Percentiles rank a stretch among this genome's conserved stretches.
These are phyloP conservation scores for Phylloporus scabripes DNA, from an alignment of 768 basidiomycete genomes.

Conservation along the genomic window DNA sequence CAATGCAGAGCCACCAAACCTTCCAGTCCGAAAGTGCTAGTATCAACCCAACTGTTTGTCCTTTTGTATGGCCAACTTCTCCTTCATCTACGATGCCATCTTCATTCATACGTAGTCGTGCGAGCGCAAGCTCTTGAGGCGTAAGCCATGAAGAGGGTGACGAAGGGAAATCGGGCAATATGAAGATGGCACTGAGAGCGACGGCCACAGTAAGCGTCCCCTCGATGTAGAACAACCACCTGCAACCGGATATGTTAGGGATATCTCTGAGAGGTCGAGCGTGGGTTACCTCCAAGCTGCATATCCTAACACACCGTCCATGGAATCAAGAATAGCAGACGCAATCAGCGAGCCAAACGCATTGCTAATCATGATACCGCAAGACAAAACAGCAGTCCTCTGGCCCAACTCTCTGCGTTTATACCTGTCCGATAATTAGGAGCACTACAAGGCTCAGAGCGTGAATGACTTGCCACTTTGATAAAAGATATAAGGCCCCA, in stretches of 20 bases:
- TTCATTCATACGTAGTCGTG: constrained; percentile 56
- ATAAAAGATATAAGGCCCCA: constrained; percentile 43
- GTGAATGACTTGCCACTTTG: constrained; percentile 31
- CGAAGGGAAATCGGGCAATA: constrained; percentile 72
- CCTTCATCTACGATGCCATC: constrained; percentile 53
- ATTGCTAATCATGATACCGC: constrained; percentile 73
- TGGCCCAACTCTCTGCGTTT: constrained; percentile 64
- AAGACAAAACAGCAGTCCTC: constrained; percentile 61
- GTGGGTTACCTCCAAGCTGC: constrained; percentile 63
- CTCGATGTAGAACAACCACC: constrained; percentile 73
- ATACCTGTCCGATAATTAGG: constrained; percentile 51
- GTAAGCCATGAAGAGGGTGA: constrained; percentile 58
- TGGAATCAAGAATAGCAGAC: constrained; percentile 63
- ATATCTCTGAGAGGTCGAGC: neutral
- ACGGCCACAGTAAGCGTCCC: constrained; percentile 50
- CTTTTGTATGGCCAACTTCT: constrained; percentile 33
- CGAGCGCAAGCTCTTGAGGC: constrained; percentile 49
- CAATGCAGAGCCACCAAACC: constrained; percentile 75
- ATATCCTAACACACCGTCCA: constrained; percentile 64
- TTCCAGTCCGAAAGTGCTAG: constrained; percentile 72
- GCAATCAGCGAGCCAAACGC: constrained; percentile 79
- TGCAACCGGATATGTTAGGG: constrained; percentile 17
- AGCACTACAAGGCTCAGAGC: constrained; percentile 32
- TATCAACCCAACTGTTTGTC: constrained; percentile 40
- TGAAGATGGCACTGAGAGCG: constrained; percentile 49